phyloP scores from a whole-genome alignment of 2,329 filamentous ascomycete genomes.

The Herpotrichia juniperi region DNA sequence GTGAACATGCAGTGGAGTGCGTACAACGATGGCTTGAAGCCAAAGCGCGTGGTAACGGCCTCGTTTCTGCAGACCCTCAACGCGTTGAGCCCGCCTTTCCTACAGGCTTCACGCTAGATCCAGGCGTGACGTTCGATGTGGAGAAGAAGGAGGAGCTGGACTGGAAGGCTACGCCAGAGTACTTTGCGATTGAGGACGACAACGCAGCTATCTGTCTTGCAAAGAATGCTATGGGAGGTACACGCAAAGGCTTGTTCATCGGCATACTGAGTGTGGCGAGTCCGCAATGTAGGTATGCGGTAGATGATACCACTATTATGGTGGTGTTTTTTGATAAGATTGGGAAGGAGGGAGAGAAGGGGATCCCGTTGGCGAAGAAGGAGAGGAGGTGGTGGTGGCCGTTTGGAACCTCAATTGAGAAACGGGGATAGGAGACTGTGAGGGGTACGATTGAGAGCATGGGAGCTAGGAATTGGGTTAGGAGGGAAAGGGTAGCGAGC shows the following conservation, averaged over 20 bases:
- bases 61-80: slow-evolving; percentile 21
- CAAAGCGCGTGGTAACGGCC: slow-evolving; percentile 27
- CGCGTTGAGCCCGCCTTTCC: slow-evolving; percentile 15
- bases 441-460: no score
- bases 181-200: slow-evolving; percentile 58
- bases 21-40: slow-evolving; percentile 62
- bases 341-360: background rate
- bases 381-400: slow-evolving; percentile 18
- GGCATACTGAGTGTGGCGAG: slow-evolving; percentile 45
- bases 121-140: slow-evolving; percentile 41
- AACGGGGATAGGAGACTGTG: no score
- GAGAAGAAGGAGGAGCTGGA: slow-evolving; percentile 45
- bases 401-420: slow-evolving; percentile 1
- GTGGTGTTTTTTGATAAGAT: slow-evolving; percentile 59
- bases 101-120: slow-evolving; percentile 22
- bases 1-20: slow-evolving; percentile 63
- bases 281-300: slow-evolving; percentile 44
- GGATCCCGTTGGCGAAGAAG: background rate
- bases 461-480: no score
- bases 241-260: slow-evolving; percentile 46
- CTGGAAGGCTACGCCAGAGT: slow-evolving; percentile 50
- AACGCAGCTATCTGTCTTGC: slow-evolving; percentile 60
- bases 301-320: slow-evolving; percentile 60
- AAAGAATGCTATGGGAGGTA: slow-evolving; percentile 60
- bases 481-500: background rate